These are phyloP conservation scores for Leucocoprinus birnbaumii DNA, from an alignment of 768 basidiomycete genomes.

Conservation along the genomic window DNA sequence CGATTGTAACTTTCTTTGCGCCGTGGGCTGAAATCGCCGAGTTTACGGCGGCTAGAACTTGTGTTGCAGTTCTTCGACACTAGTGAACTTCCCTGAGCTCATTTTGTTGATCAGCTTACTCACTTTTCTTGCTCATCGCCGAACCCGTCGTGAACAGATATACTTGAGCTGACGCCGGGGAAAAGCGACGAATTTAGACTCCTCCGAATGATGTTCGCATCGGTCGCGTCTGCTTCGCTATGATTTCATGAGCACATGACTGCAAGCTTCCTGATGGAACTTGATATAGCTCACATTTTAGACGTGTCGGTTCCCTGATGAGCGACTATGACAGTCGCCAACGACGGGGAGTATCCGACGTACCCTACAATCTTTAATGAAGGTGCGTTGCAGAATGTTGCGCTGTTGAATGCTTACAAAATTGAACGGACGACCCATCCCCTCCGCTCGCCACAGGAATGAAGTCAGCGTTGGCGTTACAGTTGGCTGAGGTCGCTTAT, in stretches of 20 bases:
- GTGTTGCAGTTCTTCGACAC: conserved; percentile 32
- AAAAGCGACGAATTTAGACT: conserved; percentile 35
- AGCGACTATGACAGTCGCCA: conserved; percentile 22
- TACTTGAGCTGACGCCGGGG: conserved; percentile 36
- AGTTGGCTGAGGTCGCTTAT: conserved; percentile 27
- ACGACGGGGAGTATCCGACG: not conserved
- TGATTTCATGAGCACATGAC: not conserved
- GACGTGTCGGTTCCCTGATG: conserved; percentile 21
- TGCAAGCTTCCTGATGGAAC: not conserved
- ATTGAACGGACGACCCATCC: conserved; percentile 31
- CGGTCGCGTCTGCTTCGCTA: conserved; percentile 37
- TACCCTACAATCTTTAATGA: not conserved
- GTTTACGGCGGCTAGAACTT: conserved; percentile 38
- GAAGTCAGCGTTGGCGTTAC: conserved; percentile 38
- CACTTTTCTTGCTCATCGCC: conserved; percentile 36
- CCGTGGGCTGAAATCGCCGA: conserved; percentile 28
- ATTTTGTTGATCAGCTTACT: conserved; percentile 1
- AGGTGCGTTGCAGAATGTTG: too few relatives aligned
- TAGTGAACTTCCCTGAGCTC: not conserved
- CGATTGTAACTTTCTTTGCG: conserved; percentile 34
- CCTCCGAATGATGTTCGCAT: conserved; percentile 29
- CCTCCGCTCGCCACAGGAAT: conserved; percentile 43
- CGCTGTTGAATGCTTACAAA: conserved; percentile 27
- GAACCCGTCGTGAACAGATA: conserved; percentile 45
- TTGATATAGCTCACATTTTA: conserved; percentile 13